Base-by-base conservation (phyloP, 257 asterid genomes). In the Solanum piurae region DNA sequence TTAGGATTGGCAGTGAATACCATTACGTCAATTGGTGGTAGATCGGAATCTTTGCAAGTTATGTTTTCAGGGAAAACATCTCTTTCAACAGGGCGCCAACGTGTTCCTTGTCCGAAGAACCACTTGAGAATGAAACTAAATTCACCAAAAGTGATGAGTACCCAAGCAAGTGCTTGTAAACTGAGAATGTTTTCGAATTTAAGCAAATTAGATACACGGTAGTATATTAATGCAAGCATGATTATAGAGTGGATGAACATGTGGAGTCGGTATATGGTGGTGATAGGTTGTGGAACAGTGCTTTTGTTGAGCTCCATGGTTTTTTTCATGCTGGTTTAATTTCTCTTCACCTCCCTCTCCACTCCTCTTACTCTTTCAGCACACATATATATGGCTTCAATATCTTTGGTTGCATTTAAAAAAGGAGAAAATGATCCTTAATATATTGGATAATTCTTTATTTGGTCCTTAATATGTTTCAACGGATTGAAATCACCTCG, bases 1-100 rank as follows among this genome's bases (percentile, higher is more conserved):
- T 31, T 36, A 1, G 95, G 93, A 68, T 95, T 97, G 0, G 96
- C 93, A 0, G 98, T 95, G 91, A 94, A 95, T 4, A 95, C 85
- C 29, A 93, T 91, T 38, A 95, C 95, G 12, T 95, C 98, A 4
- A 94, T 68, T 6, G 90, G 60, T 3, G 98, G 98, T 8, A 94
- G 92, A 1, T 88, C 91, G 1, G 87, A 34, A 1, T 90, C 89
- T 42, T 92, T 88, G 1, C 31, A 86, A 1, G 95, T 93, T 11
- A 94, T 31, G 11, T 92, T 89, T 6, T 93, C 94, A 0, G 94
- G 94, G 79, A 89, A 89, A 0, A 92, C 93, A 0, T 88, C 85
- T 21, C 95, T 90, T 3, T 29, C 37, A 11, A 95, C 88, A 2
- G 95, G 98, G 20, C 86, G 87, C 94, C 95, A 95, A 55, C 89